Percentiles rank a stretch among this genome's conserved stretches.
phyloP scores from a whole-genome alignment of 2,329 filamentous ascomycete species.

The Cladophialophora carrionii region DNA sequence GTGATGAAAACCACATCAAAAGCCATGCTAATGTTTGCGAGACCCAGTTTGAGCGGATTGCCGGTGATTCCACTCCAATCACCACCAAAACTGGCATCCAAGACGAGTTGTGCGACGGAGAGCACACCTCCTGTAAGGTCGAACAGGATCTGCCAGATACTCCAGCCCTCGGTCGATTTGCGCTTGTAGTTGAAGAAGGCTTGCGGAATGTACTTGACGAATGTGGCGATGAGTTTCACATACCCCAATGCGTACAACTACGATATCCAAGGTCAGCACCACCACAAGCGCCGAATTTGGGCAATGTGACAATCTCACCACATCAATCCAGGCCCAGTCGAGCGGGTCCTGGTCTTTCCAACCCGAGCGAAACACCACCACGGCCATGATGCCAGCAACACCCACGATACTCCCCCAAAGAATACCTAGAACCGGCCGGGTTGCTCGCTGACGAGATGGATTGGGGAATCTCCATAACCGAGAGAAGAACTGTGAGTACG shows the following conservation, averaged over 20 bases:
- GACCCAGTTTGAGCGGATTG: slow-evolving; percentile 85
- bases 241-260: slow-evolving; percentile 74
- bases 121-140: slow-evolving; percentile 81
- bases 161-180: slow-evolving; percentile 84
- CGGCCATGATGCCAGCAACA: slow-evolving; percentile 43
- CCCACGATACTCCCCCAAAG: slow-evolving; percentile 66
- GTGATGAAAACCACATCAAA: slow-evolving; percentile 85
- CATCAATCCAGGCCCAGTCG: slow-evolving; percentile 67
- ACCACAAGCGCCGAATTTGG: slow-evolving; percentile 47
- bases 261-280: slow-evolving; percentile 24
- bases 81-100: slow-evolving; percentile 80
- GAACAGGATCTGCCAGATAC: slow-evolving; percentile 79
- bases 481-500: slow-evolving; percentile 76
- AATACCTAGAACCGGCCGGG: slow-evolving; percentile 68
- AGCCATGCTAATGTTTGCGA: slow-evolving; percentile 81
- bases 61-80: slow-evolving; percentile 92
- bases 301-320: slow-evolving; percentile 49
- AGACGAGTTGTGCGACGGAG: slow-evolving; percentile 76
- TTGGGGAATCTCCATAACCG: slow-evolving; percentile 74
- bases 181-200: slow-evolving; percentile 80
- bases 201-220: slow-evolving; percentile 93
- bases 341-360: slow-evolving; percentile 52
- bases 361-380: slow-evolving; percentile 50
- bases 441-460: slow-evolving; percentile 57
- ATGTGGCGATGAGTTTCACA: slow-evolving; percentile 83